phyloP scores from a whole-genome alignment of 2,329 filamentous ascomycete species.

The Botrytis porri region DNA sequence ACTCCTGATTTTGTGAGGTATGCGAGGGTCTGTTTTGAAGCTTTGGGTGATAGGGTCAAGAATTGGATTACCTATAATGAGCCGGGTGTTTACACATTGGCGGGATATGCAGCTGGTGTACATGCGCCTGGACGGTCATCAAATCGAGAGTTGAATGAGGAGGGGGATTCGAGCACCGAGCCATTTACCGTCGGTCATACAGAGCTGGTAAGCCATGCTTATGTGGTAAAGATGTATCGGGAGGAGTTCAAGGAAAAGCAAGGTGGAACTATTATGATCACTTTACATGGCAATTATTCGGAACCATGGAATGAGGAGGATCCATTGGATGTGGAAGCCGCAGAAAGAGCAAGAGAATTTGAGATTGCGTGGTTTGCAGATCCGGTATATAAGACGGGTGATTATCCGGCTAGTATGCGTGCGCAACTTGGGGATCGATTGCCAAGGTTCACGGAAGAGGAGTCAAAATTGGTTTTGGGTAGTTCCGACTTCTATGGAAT shows the following conservation, averaged over 20 bases:
- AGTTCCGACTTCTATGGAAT: conserved; percentile 91
- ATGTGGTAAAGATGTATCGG: conserved; percentile 75
- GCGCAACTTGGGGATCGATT: conserved; percentile 77
- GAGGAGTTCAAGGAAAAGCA: conserved; percentile 71
- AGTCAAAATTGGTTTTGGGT: conserved; percentile 63
- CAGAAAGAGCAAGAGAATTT: conserved; percentile 77
- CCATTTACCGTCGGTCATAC: conserved; percentile 80
- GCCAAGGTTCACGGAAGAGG: conserved; percentile 70
- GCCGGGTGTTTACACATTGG: conserved; percentile 77
- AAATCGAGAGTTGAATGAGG: conserved; percentile 63
- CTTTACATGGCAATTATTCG: conserved; percentile 63
- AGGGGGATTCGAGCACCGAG: conserved; percentile 72
- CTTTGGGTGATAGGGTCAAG: conserved; percentile 67
- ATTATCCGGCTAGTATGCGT: conserved; percentile 79
- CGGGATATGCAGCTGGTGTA: conserved; percentile 72
- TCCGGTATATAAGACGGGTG: conserved; percentile 71
- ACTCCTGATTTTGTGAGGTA: conserved; percentile 77
- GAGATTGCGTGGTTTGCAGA: conserved; percentile 84
- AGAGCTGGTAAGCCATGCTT: conserved; percentile 74
- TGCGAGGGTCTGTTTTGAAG: conserved; percentile 70
- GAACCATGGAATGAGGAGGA: conserved; percentile 79
- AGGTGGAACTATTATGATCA: conserved; percentile 78
- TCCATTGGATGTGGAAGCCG: conserved; percentile 69
- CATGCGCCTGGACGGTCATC: conserved; percentile 80
- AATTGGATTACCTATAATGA: conserved; percentile 90